phyloP scores from a whole-genome alignment of 306 rosid genomes.

The Vachellia collinsii region DNA sequence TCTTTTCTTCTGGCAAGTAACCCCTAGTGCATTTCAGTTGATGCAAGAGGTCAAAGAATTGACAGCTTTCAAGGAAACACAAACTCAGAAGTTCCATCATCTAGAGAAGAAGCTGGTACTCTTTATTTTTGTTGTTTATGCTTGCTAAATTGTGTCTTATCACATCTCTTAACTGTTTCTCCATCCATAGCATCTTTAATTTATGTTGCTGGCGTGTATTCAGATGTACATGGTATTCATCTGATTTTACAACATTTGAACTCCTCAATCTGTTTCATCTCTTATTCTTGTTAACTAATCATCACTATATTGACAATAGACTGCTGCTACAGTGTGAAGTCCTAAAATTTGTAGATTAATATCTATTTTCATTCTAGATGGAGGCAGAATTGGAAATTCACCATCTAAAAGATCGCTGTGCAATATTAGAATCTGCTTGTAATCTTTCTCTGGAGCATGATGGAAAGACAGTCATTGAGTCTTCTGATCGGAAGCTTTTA shows the following conservation, averaged over 20 bases:
- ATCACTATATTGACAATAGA: conserved; percentile 16
- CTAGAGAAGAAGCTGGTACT: conserved; percentile 70
- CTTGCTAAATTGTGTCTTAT: conserved; percentile 26
- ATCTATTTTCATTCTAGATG: conserved; percentile 43
- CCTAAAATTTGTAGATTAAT: conserved; percentile 6
- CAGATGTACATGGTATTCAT: conserved; percentile 7
- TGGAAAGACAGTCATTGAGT: conserved; percentile 35
- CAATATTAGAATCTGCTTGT: conserved; percentile 41
- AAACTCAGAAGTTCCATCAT: conserved; percentile 41
- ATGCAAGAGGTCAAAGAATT: conserved; percentile 59
- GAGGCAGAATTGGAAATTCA: conserved; percentile 59
- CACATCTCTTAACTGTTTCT: conserved; percentile 24
- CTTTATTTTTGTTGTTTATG: conserved; percentile 20
- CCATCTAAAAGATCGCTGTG: conserved; percentile 43
- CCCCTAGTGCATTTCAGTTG: conserved; percentile 41
- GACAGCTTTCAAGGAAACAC: conserved; percentile 43
- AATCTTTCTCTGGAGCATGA: conserved; percentile 32
- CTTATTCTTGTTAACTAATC: conserved; percentile 25
- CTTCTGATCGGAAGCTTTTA: conserved; percentile 41
- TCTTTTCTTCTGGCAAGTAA: conserved; percentile 29
- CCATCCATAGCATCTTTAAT: conserved; percentile 19
- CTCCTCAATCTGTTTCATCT: conserved; percentile 21
- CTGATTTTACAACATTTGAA: conserved; percentile 17
- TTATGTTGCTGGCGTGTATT: conserved; percentile 25
- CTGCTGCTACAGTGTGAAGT: conserved; percentile 21